Evolutionary conservation across 305 asterid genomes (phyloP), one percentile per base, ranked within the genome.

Genomic region (Petunia hybrid): DNA sequence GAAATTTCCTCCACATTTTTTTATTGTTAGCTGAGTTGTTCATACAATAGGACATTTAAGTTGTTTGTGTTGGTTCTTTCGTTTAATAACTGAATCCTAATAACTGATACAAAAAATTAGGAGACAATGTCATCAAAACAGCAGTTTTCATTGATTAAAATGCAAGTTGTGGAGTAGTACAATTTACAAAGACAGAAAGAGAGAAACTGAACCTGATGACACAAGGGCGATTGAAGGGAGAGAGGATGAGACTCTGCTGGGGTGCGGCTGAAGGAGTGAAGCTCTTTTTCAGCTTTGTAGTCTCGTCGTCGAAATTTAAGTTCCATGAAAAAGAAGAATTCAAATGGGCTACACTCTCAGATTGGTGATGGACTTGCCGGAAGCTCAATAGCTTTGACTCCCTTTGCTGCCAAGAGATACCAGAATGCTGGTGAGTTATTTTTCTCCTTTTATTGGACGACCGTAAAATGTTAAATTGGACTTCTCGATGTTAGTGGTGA

Each of bases 231-330:
- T 63, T 81, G 83, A 82, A 78, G 55, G 46, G 89, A 83, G 74
- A 94, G 95, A 79, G 98, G 98, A 82, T 94, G 95, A 81, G 84
- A 46, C 56, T 76, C 79, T 61, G 89, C 90, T 41, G 81, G 85
- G 35, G 76, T 39, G 31, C 93, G 89, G 59, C 80, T 85, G 77
- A 91, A 90, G 56, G 89, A 82, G 81, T 87, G 84, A 46, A 85
- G 76, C 59, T 78, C 86, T 67, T 88, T 86, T 83, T 92, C 91
- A 57, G 87, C 89, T 71, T 53, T 80, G 80, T 90, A 92, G 79
- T 91, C 89, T 81, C 95, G 90, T 59, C 69, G 80, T 76, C 97
- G 85, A 84, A 94, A 90, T 68, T 90, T 87, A 22, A 91, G 89
- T 75, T 89, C 95, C 98, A 92, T 92, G 35, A 73, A 73, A 4